These are phyloP conservation scores for Turritis glabra DNA, from an alignment of 345 rosid genomes.

Conservation along the genomic window DNA sequence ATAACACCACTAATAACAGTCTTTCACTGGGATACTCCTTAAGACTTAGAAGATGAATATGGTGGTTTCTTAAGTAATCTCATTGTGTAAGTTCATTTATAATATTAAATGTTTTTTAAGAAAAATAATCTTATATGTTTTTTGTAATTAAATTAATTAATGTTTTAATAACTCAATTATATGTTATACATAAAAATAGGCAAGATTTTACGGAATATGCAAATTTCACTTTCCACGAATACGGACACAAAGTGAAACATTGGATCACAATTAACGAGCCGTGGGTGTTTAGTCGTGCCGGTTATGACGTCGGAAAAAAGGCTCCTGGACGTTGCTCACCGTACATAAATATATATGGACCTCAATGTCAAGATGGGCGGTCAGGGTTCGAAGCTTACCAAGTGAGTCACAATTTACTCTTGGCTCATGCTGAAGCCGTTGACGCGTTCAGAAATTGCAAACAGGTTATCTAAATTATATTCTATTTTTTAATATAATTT, in stretches of 20 bases:
- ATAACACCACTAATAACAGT: slow-evolving; percentile 29
- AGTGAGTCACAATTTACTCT: slow-evolving; percentile 35
- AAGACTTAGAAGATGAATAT: too few relatives aligned
- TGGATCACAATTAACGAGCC: slow-evolving; percentile 41
- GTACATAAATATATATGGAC: background rate
- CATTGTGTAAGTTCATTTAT: slow-evolving; percentile 35
- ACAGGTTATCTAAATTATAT: slow-evolving; percentile 11
- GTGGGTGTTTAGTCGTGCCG: slow-evolving; percentile 40
- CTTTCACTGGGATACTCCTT: too few relatives aligned
- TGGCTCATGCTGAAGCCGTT: slow-evolving; percentile 30
- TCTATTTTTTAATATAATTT: background rate
- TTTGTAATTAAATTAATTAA: background rate
- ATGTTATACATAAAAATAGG: too few relatives aligned
- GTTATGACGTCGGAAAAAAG: slow-evolving; percentile 37
- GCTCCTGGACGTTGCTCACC: slow-evolving; percentile 43
- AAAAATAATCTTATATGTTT: too few relatives aligned
- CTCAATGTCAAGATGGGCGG: slow-evolving; percentile 28
- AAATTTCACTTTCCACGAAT: slow-evolving; percentile 34
- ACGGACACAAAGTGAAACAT: slow-evolving; percentile 34
- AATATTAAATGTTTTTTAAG: too few relatives aligned
- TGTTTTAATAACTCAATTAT: background rate
- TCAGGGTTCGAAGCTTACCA: slow-evolving; percentile 39
- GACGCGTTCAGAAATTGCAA: slow-evolving; percentile 19
- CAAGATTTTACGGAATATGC: slow-evolving; percentile 34
- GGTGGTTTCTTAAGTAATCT: slow-evolving; percentile 36